These are phyloP conservation scores for Saccharomyces pastorianus DNA, from an alignment of 1,139 yeast genomes.

Conservation along the genomic window DNA sequence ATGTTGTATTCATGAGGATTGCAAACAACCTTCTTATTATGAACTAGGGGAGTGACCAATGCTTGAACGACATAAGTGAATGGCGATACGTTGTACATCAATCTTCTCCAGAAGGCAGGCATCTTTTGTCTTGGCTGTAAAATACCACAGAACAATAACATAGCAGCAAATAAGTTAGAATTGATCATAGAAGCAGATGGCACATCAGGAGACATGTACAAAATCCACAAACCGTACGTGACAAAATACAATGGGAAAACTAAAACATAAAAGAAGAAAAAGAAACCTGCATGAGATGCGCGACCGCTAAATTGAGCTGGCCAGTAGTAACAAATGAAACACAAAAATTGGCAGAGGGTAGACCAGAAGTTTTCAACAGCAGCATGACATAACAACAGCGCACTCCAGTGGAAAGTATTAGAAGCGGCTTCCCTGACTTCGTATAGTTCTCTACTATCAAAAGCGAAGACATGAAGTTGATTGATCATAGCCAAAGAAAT, in stretches of 20 bases:
- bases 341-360: conserved; percentile 36
- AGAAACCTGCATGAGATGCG: conserved; percentile 38
- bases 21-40: conserved; percentile 40
- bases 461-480: conserved; percentile 45
- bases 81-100: conserved; percentile 50
- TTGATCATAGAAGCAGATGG: conserved; percentile 43
- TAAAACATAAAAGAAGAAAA: conserved; percentile 38
- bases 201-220: conserved; percentile 43
- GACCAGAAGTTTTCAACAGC: conserved; percentile 42
- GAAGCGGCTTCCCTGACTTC: conserved; percentile 58
- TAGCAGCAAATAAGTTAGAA: conserved; percentile 39
- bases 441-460: conserved; percentile 43
- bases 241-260: conserved; percentile 40
- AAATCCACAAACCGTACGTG: conserved; percentile 43
- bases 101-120: conserved; percentile 50
- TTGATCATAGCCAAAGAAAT: conserved; percentile 49
- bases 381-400: conserved; percentile 36
- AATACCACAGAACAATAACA: conserved; percentile 53
- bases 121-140: conserved; percentile 40
- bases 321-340: conserved; percentile 37
- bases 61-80: conserved; percentile 47
- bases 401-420: conserved; percentile 55
- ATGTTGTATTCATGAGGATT: conserved; percentile 37
- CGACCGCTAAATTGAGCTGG: conserved; percentile 36
- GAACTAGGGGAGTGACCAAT: conserved; percentile 39